Conservation (phyloP, 768 basidiomycete species). For the Suillus discolor region DNA sequence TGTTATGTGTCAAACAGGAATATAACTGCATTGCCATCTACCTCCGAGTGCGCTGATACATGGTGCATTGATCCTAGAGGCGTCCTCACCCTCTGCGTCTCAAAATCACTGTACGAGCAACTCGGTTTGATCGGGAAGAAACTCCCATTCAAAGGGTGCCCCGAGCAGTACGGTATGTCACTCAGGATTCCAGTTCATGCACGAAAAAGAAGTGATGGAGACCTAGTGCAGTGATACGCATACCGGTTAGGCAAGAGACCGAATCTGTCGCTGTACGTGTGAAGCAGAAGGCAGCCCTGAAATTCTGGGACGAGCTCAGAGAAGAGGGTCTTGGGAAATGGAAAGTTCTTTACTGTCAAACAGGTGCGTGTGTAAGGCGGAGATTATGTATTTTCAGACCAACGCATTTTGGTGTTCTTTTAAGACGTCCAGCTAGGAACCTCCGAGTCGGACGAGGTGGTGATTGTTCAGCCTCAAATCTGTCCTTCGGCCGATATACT, state of each 20-base stretch:
- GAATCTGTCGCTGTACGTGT: conserved; percentile 38
- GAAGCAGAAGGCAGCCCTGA: conserved; percentile 43
- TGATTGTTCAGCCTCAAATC: conserved; percentile 25
- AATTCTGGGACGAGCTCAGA: conserved; percentile 52
- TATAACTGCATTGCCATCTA: conserved; percentile 38
- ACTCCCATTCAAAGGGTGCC: conserved; percentile 53
- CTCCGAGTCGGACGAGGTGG: neutral
- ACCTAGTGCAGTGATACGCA: conserved; percentile 45
- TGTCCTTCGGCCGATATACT: conserved; percentile 36
- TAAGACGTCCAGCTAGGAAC: neutral
- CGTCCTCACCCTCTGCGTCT: conserved; percentile 55
- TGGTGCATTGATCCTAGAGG: conserved; percentile 75
- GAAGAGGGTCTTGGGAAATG: conserved; percentile 39
- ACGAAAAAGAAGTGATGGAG: conserved; percentile 8
- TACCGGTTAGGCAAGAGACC: conserved; percentile 45
- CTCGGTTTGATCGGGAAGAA: conserved; percentile 61
- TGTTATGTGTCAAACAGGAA: conserved; percentile 27
- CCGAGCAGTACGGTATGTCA: conserved; percentile 51
- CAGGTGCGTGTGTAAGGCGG: conserved; percentile 24
- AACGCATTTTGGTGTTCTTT: conserved; percentile 7
- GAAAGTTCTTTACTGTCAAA: conserved; percentile 42
- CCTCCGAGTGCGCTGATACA: conserved; percentile 46
- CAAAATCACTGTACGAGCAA: conserved; percentile 58
- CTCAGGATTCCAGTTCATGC: conserved; percentile 3
- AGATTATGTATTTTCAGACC: neutral